These are phyloP conservation scores for Ophiocordyceps australis DNA, from an alignment of 2,329 filamentous ascomycete species.

Conservation along the genomic window DNA sequence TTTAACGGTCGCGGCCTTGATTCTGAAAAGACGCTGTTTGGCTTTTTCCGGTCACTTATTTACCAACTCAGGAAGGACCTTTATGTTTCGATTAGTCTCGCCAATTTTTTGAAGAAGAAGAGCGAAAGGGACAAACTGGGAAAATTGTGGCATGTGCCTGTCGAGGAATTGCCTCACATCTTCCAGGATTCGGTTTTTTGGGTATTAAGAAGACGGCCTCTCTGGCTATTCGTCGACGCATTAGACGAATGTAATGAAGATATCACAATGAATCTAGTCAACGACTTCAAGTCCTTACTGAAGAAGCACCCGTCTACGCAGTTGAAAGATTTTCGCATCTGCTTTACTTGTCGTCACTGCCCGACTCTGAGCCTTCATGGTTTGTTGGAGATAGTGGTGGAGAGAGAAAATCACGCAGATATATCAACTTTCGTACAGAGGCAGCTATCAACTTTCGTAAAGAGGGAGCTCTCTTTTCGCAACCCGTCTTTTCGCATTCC, in stretches of 20 bases:
- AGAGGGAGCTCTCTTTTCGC: too few species aligned
- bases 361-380: conserved; percentile 7
- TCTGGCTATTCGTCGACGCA: conserved; percentile 15
- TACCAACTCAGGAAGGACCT: too few species aligned
- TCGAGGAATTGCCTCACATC: conserved; percentile 5
- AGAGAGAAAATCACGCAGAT: conserved; percentile 12
- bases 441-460: conserved; percentile 4
- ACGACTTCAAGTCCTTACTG: conserved; percentile 5
- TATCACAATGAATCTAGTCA: conserved; percentile 5
- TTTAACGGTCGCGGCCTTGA: too few species aligned
- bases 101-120: too few species aligned
- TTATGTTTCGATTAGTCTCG: too few species aligned
- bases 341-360: conserved; percentile 14
- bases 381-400: conserved; percentile 9
- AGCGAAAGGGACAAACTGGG: too few species aligned
- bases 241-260: conserved; percentile 14
- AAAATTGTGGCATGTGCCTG: conserved; percentile 10
- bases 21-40: too few species aligned
- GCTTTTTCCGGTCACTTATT: too few species aligned
- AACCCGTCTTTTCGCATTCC: not conserved
- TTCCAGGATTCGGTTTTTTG: conserved; percentile 6
- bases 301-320: not conserved
- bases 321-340: conserved; percentile 8
- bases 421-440: conserved; percentile 10
- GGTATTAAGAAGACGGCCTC: conserved; percentile 4